Conservation (phyloP, 2,329 filamentous ascomycete genomes). For the Exophiala xenobiotica region DNA sequence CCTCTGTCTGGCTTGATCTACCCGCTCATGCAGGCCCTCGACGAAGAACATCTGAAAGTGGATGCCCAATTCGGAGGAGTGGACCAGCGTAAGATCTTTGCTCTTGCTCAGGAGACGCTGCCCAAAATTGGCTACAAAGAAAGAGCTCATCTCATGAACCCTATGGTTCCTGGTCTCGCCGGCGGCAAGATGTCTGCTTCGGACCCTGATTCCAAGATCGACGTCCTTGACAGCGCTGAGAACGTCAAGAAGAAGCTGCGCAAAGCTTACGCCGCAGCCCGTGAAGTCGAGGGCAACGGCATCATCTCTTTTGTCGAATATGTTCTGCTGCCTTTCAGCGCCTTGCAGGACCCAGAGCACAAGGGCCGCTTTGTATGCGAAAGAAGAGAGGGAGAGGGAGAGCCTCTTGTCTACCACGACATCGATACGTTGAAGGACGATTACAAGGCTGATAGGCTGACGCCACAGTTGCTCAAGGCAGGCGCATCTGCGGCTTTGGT, state of each 20-base stretch:
- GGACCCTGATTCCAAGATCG: conserved; percentile 80
- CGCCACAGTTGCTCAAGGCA: conserved; percentile 84
- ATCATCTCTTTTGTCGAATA: conserved; percentile 82
- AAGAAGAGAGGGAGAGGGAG: conserved; percentile 60
- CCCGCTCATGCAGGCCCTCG: conserved; percentile 83
- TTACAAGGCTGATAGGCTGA: conserved; percentile 76
- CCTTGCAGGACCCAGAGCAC: conserved; percentile 53
- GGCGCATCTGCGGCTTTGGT: conserved; percentile 70
- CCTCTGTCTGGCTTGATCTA: conserved; percentile 74
- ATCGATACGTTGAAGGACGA: conserved; percentile 76
- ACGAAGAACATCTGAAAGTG: conserved; percentile 84
- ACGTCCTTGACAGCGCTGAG: conserved; percentile 79
- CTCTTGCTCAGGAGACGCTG: conserved; percentile 77
- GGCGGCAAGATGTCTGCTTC: conserved; percentile 67
- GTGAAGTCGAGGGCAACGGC: conserved; percentile 79
- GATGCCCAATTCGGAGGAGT: conserved; percentile 84
- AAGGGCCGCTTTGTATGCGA: conserved; percentile 64
- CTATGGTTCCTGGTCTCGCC: conserved; percentile 83
- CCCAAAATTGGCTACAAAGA: conserved; percentile 82
- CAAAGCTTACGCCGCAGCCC: conserved; percentile 78
- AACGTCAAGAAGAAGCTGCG: conserved; percentile 76
- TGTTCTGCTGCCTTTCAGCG: conserved; percentile 75
- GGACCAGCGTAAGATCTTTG: conserved; percentile 89
- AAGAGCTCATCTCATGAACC: conserved; percentile 73
- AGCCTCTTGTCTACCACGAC: conserved; percentile 75